phyloP scores from a whole-genome alignment of 78 protist species.

The Chrysochromulina tobinii region DNA sequence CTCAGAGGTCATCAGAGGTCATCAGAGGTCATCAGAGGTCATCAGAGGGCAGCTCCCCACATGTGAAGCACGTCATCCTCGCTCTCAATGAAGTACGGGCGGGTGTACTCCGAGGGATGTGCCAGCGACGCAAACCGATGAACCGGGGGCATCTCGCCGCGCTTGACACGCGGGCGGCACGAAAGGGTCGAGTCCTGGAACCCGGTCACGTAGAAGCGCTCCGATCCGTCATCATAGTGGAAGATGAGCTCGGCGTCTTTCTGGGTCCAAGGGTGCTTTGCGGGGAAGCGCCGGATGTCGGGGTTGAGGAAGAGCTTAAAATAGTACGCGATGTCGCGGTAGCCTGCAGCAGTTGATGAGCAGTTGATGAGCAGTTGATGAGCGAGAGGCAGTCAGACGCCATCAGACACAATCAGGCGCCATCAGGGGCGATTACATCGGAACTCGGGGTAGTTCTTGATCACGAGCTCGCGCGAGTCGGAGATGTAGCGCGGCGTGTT shows the following conservation, averaged over 20 bases:
- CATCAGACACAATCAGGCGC: no score
- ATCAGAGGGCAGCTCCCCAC: no score
- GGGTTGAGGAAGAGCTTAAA: constrained; percentile 41
- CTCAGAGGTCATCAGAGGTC: no score
- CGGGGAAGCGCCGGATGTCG: constrained; percentile 18
- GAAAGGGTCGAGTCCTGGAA: background rate
- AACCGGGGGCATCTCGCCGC: background rate
- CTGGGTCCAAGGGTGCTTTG: background rate
- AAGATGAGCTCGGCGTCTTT: background rate
- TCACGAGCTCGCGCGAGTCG: background rate
- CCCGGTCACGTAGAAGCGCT: background rate
- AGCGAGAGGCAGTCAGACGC: no score
- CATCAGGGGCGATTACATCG: background rate
- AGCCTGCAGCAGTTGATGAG: background rate
- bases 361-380: no score
- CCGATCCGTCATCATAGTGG: background rate
- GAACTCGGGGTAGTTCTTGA: constrained; percentile 45
- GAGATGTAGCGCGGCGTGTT: background rate
- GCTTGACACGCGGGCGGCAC: background rate
- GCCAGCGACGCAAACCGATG: constrained; percentile 16
- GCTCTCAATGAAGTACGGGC: background rate
- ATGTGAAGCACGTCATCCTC: constrained; percentile 65
- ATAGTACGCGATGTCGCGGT: constrained; percentile 24
- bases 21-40: no score
- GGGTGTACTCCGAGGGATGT: background rate